These are phyloP conservation scores for Wickerhamomyces rabaulensis DNA, from an alignment of 805 yeast species.

Conservation along the genomic window DNA sequence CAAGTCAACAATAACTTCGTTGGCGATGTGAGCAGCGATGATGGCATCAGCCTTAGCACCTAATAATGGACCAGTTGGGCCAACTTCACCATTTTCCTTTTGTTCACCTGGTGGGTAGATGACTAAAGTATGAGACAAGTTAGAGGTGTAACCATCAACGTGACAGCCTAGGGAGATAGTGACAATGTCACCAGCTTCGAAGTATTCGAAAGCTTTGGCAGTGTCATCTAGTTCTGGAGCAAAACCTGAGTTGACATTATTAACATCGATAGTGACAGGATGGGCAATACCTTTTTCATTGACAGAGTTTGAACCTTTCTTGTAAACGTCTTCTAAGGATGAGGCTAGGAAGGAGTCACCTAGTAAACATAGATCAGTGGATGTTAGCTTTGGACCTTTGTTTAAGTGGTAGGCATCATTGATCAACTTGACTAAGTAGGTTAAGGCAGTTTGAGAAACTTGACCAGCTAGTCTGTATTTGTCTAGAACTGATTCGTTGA, in stretches of 20 bases:
- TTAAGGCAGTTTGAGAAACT: constrained; percentile 76
- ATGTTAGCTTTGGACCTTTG: constrained; percentile 32
- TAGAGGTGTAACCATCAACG: constrained; percentile 91
- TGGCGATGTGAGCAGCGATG: constrained; percentile 85
- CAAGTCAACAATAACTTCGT: constrained; percentile 76
- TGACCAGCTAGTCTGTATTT: constrained; percentile 89
- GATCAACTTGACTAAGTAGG: constrained; percentile 59
- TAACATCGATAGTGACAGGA: constrained; percentile 87
- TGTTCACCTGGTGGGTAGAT: constrained; percentile 63
- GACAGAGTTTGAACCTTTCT: constrained; percentile 43
- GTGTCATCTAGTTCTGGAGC: constrained; percentile 80
- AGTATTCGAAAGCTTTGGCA: constrained; percentile 31
- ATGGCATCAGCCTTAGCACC: constrained; percentile 87
- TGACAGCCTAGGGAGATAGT: constrained; percentile 86
- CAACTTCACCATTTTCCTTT: constrained; percentile 25
- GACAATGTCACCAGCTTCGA: constrained; percentile 76
- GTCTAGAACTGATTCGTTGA: constrained; percentile 57
- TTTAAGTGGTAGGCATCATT: constrained; percentile 68
- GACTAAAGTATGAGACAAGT: constrained; percentile 80
- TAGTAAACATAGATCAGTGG: constrained; percentile 70
- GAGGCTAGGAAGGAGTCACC: constrained; percentile 72
- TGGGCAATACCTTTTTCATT: constrained; percentile 88
- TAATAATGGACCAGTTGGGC: constrained; percentile 71
- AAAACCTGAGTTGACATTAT: constrained; percentile 72
- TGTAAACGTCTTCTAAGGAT: constrained; percentile 56